Evolutionary conservation across 805 yeast species (phyloP).

Genomic region (Candida gorgasii): DNA sequence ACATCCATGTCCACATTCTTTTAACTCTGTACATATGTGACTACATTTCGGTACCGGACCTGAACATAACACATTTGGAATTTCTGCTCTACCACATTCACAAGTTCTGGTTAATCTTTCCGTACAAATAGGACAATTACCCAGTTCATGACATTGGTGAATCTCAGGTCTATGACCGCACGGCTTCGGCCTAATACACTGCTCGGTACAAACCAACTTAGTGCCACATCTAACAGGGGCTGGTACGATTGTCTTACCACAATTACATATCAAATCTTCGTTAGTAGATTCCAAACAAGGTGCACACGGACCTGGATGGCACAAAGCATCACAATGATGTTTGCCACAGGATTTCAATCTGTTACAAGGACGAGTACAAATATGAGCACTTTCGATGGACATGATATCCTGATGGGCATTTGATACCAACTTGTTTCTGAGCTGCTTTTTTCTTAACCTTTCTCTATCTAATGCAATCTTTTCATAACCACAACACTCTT

Average conservation of each 20-base stretch:
- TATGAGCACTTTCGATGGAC: slow-evolving; percentile 69
- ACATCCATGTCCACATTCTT: slow-evolving; percentile 45
- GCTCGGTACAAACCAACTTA: slow-evolving; percentile 58
- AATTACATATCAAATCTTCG: slow-evolving; percentile 75
- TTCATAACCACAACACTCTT: slow-evolving; percentile 70
- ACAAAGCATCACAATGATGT: slow-evolving; percentile 67
- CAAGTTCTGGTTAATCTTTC: slow-evolving; percentile 54
- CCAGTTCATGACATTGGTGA: slow-evolving; percentile 70
- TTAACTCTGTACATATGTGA: slow-evolving; percentile 29
- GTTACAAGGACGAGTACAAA: slow-evolving; percentile 69
- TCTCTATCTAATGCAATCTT: slow-evolving; percentile 57
- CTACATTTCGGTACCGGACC: slow-evolving; percentile 69
- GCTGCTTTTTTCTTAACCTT: slow-evolving; percentile 50
- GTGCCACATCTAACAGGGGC: slow-evolving; percentile 91
- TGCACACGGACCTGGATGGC: slow-evolving; percentile 79
- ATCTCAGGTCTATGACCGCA: slow-evolving; percentile 76
- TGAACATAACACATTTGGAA: slow-evolving; percentile 69
- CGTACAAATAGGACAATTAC: slow-evolving; percentile 76
- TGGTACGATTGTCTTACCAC: slow-evolving; percentile 73
- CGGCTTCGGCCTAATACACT: slow-evolving; percentile 54
- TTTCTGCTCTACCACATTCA: slow-evolving; percentile 56
- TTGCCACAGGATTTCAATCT: slow-evolving; percentile 57
- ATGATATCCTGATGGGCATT: slow-evolving; percentile 44
- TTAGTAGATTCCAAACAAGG: slow-evolving; percentile 81
- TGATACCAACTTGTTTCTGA: slow-evolving; percentile 45